phyloP scores from a whole-genome alignment of 192 early-diverging fungal genomes.

The Linnemannia elongata region DNA sequence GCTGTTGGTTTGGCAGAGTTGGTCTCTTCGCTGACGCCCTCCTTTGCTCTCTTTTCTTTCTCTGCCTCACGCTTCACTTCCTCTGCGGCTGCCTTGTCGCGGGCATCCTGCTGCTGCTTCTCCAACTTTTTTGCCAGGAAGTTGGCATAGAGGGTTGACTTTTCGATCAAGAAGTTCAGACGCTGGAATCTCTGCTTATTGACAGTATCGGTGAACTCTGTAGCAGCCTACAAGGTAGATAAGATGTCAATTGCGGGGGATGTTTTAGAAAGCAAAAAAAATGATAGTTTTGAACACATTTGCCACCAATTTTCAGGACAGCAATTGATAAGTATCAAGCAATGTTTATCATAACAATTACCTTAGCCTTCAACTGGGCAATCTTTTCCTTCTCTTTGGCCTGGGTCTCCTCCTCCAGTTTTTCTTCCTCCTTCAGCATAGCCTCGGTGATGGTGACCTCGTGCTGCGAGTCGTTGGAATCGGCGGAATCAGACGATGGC shows the following conservation, averaged over 20 bases:
- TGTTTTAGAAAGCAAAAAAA: background rate
- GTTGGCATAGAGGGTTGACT: slow-evolving; percentile 83
- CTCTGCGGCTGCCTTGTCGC: slow-evolving; percentile 58
- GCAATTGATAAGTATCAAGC: background rate
- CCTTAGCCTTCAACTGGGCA: slow-evolving; percentile 62
- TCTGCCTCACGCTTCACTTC: slow-evolving; percentile 24
- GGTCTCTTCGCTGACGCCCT: slow-evolving; percentile 19
- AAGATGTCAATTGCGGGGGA: background rate
- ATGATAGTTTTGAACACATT: slow-evolving; percentile 6
- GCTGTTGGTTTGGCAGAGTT: slow-evolving; percentile 14
- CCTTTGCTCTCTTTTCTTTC: slow-evolving; percentile 19
- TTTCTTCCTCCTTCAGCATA: slow-evolving; percentile 62
- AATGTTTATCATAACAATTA: slow-evolving; percentile 7
- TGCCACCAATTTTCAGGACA: slow-evolving; percentile 48
- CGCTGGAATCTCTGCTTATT: slow-evolving; percentile 78
- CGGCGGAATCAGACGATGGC: slow-evolving; percentile 16
- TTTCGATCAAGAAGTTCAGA: slow-evolving; percentile 84
- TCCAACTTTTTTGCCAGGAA: slow-evolving; percentile 85
- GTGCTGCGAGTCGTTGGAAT: slow-evolving; percentile 7
- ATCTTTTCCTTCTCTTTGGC: slow-evolving; percentile 63
- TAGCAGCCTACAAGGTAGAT: slow-evolving; percentile 64
- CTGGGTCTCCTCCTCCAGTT: slow-evolving; percentile 51
- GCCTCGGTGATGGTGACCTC: slow-evolving; percentile 49
- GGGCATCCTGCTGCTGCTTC: slow-evolving; percentile 77
- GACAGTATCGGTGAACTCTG: slow-evolving; percentile 70